These are phyloP conservation scores for Eimeria tenella DNA, from an alignment of 169 alveolate species.

Conservation along the genomic window DNA sequence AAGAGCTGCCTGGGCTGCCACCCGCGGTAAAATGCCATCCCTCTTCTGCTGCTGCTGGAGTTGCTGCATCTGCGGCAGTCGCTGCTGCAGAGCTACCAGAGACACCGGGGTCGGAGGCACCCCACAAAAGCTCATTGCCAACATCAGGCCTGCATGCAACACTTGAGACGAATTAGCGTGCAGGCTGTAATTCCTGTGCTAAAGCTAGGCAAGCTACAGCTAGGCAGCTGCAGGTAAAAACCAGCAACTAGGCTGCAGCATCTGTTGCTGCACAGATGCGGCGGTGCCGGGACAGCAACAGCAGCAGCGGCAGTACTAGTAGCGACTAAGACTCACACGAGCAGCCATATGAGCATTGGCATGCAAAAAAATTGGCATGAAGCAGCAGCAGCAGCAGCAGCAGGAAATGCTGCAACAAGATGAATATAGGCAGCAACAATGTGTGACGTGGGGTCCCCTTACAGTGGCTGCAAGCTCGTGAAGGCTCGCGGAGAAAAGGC, in stretches of 20 bases:
- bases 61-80: background rate
- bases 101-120: background rate
- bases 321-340: background rate
- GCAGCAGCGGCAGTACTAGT: conserved; percentile 9
- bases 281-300: background rate
- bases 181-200: background rate
- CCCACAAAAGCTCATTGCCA: background rate
- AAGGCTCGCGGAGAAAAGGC: background rate
- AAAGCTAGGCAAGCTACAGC: background rate
- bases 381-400: background rate
- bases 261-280: background rate
- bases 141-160: background rate
- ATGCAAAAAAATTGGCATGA: background rate
- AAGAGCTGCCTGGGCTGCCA: background rate
- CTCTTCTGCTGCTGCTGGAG: background rate
- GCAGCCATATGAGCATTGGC: background rate
- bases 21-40: background rate
- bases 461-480: background rate
- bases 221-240: background rate
- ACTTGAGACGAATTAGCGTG: background rate
- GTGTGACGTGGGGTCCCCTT: background rate
- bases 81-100: background rate
- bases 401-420: background rate
- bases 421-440: too few species aligned
- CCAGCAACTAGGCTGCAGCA: background rate